phyloP scores from a whole-genome alignment of 2,329 filamentous ascomycete genomes.

The Trichoderma afroharzianum region DNA sequence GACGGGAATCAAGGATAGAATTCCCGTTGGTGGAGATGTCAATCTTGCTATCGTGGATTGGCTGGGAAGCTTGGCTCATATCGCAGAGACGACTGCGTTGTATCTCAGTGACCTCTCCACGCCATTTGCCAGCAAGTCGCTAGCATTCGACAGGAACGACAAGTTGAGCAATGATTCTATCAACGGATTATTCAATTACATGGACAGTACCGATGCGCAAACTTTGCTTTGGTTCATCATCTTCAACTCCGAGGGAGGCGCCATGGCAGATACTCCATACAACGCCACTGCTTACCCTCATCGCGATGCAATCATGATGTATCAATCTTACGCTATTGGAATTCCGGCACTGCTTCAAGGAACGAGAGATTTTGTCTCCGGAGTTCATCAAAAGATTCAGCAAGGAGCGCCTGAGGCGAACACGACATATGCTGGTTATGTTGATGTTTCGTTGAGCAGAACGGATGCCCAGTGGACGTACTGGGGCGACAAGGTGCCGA shows the following conservation, averaged over 20 bases:
- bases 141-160: conserved; percentile 50
- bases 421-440: conserved; percentile 61
- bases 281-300: conserved; percentile 61
- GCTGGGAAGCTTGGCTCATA: conserved; percentile 54
- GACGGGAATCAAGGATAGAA: conserved; percentile 45
- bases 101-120: conserved; percentile 44
- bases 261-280: conserved; percentile 51
- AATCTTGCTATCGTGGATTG: conserved; percentile 57
- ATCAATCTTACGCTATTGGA: conserved; percentile 58
- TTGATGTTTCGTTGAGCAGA: conserved; percentile 49
- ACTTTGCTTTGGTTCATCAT: conserved; percentile 59
- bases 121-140: conserved; percentile 55
- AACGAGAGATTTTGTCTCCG: conserved; percentile 49
- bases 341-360: conserved; percentile 42
- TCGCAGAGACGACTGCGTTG: conserved; percentile 47
- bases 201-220: conserved; percentile 47
- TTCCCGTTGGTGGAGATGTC: conserved; percentile 40
- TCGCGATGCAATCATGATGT: conserved; percentile 61
- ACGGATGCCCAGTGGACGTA: conserved; percentile 46
- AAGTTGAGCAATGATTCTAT: conserved; percentile 45
- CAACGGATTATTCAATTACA: conserved; percentile 49
- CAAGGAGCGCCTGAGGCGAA: conserved; percentile 36
- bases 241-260: conserved; percentile 60
- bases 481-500: conserved; percentile 51
- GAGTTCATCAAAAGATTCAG: conserved; percentile 45